Evolutionary conservation across 106 monocot species (phyloP), one percentile per base, ranked within the genome.

Genomic region (Dendrobium huoshanense): DNA sequence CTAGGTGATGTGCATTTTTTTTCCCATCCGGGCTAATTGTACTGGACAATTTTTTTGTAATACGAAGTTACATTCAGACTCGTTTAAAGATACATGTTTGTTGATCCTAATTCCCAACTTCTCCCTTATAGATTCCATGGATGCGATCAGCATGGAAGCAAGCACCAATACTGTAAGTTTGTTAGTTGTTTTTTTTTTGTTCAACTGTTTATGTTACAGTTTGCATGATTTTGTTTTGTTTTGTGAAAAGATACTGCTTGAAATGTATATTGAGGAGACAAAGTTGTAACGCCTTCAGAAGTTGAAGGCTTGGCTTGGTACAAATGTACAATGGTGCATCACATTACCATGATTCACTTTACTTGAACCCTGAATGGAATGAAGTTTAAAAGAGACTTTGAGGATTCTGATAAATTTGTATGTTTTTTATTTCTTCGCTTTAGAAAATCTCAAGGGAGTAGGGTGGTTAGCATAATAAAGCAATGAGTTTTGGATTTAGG

Each of bases 1-100:
- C 64, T 65, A 86, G 91, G 91, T 91, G 64, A 41, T 77, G 41
- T 24, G 27, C 41, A 11, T 44, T 74, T 44, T n/a, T n/a, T 74
- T 43, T 44, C 20, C 43, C 5, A 61, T 40, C 51, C 65, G 5
- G 40, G 20, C 13, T 27, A 47, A 25, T 58, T 20, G 45, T 44
- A 40, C 74, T 9, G 44, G 7, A 13, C 41, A 74, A n/a, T 15
- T 20, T 16, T 37, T 41, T 74, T 70, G 24, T 20, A 11, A 31
- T 25, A 73, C 17, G 20, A 18, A 41, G 41, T 17, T 73, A 72
- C 37, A 29, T 37, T 41, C 17, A 20, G 31, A 73, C 73, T 41
- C 41, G 19, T 20, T 41, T 16, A 73, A 73, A 73, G 3, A 31
- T 68, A 9, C 68, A 33, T 18, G 73, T 19, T 17, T 40, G 15